phyloP scores from a whole-genome alignment of 169 alveolate species.

The Eimeria praecox region DNA sequence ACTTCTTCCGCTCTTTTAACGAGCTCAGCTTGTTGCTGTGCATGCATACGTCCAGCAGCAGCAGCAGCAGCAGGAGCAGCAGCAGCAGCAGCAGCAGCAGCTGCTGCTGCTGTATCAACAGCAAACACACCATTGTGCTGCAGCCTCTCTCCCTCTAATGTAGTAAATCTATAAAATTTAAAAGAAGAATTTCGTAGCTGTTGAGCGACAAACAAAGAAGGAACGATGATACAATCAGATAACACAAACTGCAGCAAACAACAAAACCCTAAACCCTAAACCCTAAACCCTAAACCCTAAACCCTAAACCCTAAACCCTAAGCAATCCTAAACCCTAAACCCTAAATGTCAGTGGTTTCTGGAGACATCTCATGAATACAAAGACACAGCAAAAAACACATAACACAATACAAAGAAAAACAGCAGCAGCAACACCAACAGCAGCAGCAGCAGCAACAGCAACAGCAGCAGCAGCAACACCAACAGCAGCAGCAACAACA shows the following conservation, averaged over 20 bases:
- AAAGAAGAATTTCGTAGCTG: neutral
- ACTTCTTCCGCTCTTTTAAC: conserved; percentile 31
- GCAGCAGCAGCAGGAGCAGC: conserved; percentile 20
- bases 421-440: neutral
- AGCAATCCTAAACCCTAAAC: conserved; percentile 2
- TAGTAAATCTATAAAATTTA: neutral
- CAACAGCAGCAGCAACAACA: neutral
- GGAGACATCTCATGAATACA: no score
- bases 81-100: neutral
- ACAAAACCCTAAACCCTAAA: neutral
- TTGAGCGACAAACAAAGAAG: conserved; percentile 51
- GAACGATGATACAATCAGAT: conserved; percentile 65
- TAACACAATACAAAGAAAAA: no score
- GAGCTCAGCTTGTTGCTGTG: neutral
- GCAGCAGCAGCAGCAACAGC: conserved; percentile 37
- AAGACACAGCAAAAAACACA: no score
- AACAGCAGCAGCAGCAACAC: conserved; percentile 31
- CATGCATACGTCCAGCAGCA: conserved; percentile 38
- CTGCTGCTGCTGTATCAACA: conserved; percentile 30
- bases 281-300: conserved; percentile 2
- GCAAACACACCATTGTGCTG: conserved; percentile 59
- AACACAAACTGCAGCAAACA: conserved; percentile 35
- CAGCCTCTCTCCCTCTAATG: conserved; percentile 64
- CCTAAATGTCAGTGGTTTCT: no score
- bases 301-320: neutral